Evolutionary conservation across 2,329 filamentous ascomycete species (phyloP), one percentile per base, ranked within the genome.

Genomic region (Cordyceps pruinosa): DNA sequence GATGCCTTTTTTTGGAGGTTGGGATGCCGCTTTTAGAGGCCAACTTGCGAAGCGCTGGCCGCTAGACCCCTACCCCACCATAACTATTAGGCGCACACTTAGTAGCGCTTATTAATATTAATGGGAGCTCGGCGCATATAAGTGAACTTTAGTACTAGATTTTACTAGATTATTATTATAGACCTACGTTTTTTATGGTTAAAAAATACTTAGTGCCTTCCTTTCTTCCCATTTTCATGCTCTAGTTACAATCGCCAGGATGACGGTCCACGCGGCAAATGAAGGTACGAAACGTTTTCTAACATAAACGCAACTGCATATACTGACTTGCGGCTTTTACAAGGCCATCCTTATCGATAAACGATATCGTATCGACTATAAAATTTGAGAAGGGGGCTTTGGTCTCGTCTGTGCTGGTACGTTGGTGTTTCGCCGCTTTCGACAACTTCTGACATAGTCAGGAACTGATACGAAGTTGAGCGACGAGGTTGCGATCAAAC

Each of bases 401-500:
- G 63, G 64, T 34, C 52, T 59, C 50, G 59, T 65, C 12, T 65
- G 63, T 39, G 25, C 54, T 15, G 62, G 64, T 63, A 53, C 30
- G 58, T 49, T 6, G 4, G 41, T 19, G 3, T 9, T 37, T 55
- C n/a, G 15, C 17, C 42, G 4, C n/a, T n/a, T 12, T 26, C 10
- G 7, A 46, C 15, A 34, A 15, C 8, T 46, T 46, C 41, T 62
- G 19, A 60, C 42, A 23, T 47, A 5, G 26, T 19, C 34, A 63
- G 64, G 61, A n/a, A 66, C 25, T 30, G 61, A 65, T 57, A 54
- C 60, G 15, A 2, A 58, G 21, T 57, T 53, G 5, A 59, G 68
- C 65, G 30, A 73, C 64, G n/a, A 73, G 64, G 65, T 69, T 10
- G 70, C 65, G 64, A 73, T 75, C 42, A 67, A 67, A 41, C 61